Conservation (phyloP, 2,329 filamentous ascomycete genomes). For the Epichloe glyceriae region DNA sequence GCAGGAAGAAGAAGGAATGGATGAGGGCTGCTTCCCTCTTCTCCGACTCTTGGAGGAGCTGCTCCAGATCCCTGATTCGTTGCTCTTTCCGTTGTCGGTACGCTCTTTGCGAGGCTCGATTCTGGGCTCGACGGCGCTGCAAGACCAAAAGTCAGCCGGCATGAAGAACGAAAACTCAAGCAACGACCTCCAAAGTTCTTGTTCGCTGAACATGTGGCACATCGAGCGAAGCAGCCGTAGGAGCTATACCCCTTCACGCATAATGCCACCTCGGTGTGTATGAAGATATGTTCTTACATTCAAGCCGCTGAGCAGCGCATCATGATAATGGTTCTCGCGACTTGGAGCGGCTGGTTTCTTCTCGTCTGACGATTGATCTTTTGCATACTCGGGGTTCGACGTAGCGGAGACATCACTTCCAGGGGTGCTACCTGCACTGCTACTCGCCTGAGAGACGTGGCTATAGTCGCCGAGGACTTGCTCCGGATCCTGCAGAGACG, state of each 20-base stretch:
- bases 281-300: conserved; percentile 24
- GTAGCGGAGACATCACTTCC: background rate
- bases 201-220: too few species aligned
- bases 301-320: conserved; percentile 35
- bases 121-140: conserved; percentile 19
- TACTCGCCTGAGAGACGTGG: background rate
- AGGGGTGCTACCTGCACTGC: conserved; percentile 5
- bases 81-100: conserved; percentile 32
- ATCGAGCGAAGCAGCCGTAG: too few species aligned
- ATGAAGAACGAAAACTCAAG: background rate
- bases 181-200: too few species aligned
- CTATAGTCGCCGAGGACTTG: background rate
- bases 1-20: background rate
- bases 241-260: too few species aligned
- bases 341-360: conserved; percentile 17
- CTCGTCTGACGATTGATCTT: background rate
- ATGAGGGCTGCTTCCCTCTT: conserved; percentile 40
- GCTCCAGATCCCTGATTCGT: conserved; percentile 50
- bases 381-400: background rate
- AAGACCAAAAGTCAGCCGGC: background rate
- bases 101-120: conserved; percentile 20
- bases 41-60: conserved; percentile 38
- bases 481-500: background rate
- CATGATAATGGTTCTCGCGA: conserved; percentile 39
- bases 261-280: too few species aligned